Evolutionary conservation across 1,139 yeast species (phyloP).

Genomic region (Meyerozyma guilliermondii): DNA sequence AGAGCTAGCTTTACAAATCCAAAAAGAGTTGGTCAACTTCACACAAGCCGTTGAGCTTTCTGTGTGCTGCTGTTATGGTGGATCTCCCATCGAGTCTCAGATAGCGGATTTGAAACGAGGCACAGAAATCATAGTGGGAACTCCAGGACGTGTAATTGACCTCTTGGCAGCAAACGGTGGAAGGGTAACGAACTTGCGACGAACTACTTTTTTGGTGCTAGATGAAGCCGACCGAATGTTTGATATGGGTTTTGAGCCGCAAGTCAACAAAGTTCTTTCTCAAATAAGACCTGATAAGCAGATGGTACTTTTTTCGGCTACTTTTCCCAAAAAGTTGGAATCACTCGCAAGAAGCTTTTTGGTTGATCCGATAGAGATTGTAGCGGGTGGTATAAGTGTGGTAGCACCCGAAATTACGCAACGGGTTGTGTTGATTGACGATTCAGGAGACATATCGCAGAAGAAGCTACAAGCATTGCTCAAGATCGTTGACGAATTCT

Average conservation of each 20-base stretch:
- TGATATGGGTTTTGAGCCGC: conserved; percentile 98
- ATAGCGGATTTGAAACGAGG: conserved; percentile 78
- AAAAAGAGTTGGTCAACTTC: conserved; percentile 61
- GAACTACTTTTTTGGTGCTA: conserved; percentile 76
- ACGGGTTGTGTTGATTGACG: conserved; percentile 53
- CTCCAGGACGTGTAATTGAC: conserved; percentile 95
- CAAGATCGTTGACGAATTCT: conserved; percentile 46
- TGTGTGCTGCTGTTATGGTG: conserved; percentile 85
- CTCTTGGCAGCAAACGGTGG: conserved; percentile 81
- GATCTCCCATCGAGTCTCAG: conserved; percentile 77
- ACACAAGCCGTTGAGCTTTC: conserved; percentile 43
- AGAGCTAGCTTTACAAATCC: conserved; percentile 84
- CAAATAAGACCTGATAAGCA: conserved; percentile 85
- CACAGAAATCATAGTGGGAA: conserved; percentile 79
- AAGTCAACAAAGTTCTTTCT: conserved; percentile 73
- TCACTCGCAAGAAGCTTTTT: conserved; percentile 63
- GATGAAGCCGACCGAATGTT: conserved; percentile 98
- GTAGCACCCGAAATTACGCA: conserved; percentile 83
- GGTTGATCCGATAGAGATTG: conserved; percentile 63
- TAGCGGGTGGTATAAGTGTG: conserved; percentile 77
- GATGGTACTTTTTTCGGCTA: conserved; percentile 91
- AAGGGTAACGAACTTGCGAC: conserved; percentile 58
- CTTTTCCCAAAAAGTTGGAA: conserved; percentile 83
- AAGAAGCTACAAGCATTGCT: conserved; percentile 52
- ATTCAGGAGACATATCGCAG: conserved; percentile 18